These are phyloP conservation scores for Marasmius sp. DNA, from an alignment of 1,284 basidiomycete species.

Conservation along the genomic window DNA sequence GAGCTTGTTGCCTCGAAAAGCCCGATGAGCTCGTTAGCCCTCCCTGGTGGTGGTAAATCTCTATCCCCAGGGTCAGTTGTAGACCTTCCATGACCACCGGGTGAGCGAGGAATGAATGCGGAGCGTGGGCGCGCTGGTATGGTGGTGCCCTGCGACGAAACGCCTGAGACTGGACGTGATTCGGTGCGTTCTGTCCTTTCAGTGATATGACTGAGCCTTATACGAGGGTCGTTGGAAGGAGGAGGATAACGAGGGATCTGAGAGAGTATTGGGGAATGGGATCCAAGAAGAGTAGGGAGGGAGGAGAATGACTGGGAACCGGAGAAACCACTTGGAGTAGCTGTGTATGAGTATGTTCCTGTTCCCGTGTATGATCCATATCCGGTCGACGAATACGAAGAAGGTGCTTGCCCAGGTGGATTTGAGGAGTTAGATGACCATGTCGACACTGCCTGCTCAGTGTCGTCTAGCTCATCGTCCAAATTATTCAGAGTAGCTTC, in stretches of 20 bases:
- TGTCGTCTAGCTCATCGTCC: constrained; percentile 61
- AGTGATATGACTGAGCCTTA: constrained; percentile 58
- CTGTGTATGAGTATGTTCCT: constrained; percentile 26
- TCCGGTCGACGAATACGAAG: constrained; percentile 24
- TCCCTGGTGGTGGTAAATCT: constrained; percentile 52
- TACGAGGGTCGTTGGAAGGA: constrained; percentile 31
- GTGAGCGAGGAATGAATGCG: constrained; percentile 25
- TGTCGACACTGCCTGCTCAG: constrained; percentile 58
- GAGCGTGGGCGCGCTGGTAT: constrained; percentile 36
- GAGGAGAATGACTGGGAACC: constrained; percentile 46
- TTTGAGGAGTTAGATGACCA: constrained; percentile 47
- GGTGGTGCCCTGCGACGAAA: constrained; percentile 9
- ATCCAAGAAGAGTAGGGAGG: constrained; percentile 33
- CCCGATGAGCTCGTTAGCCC: constrained; percentile 70
- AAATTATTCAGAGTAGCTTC: constrained; percentile 64
- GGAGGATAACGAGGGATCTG: constrained; percentile 31
- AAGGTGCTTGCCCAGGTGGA: constrained; percentile 12
- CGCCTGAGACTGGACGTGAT: constrained; percentile 46
- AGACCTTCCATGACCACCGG: constrained; percentile 38
- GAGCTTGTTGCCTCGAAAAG: constrained; percentile 65
- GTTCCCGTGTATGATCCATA: constrained; percentile 39
- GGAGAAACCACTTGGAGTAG: constrained; percentile 32
- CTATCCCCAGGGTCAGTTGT: constrained; percentile 43
- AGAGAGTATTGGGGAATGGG: constrained; percentile 29
- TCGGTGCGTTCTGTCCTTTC: constrained; percentile 52